phyloP scores from a whole-genome alignment of 345 rosid species.

The Iberis pinnata region DNA sequence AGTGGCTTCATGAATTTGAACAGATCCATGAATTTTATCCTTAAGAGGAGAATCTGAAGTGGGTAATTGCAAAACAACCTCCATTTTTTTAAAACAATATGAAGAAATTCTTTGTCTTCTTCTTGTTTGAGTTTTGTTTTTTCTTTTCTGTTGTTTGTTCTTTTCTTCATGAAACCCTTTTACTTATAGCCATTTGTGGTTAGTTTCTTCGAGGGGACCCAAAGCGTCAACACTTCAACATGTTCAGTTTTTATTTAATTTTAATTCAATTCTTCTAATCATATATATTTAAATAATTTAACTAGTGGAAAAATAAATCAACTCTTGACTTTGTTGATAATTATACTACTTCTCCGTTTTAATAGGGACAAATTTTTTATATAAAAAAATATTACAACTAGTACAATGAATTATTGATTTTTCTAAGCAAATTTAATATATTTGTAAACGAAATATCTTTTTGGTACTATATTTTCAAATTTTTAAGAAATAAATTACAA shows the following conservation, averaged over 20 bases:
- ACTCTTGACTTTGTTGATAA: too few species aligned
- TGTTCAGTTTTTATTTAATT: slow-evolving; percentile 19
- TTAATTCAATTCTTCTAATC: slow-evolving; percentile 23
- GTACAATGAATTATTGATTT: not conserved
- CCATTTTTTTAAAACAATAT: slow-evolving; percentile 24
- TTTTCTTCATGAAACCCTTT: slow-evolving; percentile 23
- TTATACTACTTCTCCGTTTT: slow-evolving; percentile 16
- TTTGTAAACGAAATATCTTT: too few species aligned
- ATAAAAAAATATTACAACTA: slow-evolving; percentile 5
- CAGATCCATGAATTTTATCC: slow-evolving; percentile 31
- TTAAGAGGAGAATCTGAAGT: slow-evolving; percentile 23
- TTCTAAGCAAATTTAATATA: not conserved
- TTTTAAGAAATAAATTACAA: too few species aligned
- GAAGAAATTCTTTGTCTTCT: slow-evolving; percentile 19
- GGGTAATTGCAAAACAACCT: slow-evolving; percentile 34
- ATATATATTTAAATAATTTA: slow-evolving; percentile 16
- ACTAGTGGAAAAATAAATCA: too few species aligned
- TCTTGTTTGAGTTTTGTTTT: slow-evolving; percentile 12
- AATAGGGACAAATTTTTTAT: slow-evolving; percentile 9
- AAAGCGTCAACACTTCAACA: slow-evolving; percentile 61
- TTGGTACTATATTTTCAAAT: too few species aligned
- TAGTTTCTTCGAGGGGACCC: slow-evolving; percentile 33
- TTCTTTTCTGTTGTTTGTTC: slow-evolving; percentile 1
- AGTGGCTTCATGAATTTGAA: slow-evolving; percentile 27
- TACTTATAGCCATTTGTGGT: slow-evolving; percentile 29